Evolutionary conservation across 1,284 basidiomycete genomes (phyloP).

Genomic region (Cutaneotrichosporon cavernicola): DNA sequence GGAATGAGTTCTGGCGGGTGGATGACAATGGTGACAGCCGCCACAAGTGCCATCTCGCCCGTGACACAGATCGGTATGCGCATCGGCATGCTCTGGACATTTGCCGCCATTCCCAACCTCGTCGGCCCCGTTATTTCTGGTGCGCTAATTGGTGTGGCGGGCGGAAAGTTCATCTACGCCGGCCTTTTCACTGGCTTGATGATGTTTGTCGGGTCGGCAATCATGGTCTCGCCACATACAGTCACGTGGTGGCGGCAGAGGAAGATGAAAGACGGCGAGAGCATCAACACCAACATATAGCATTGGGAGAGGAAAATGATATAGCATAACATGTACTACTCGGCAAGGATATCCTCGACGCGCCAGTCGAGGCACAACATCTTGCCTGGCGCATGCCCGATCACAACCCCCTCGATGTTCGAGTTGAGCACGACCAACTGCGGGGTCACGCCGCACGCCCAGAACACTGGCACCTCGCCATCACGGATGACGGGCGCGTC

Average conservation of each 20-base stretch:
- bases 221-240: not conserved
- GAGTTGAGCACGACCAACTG: constrained; percentile 29
- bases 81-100: constrained; percentile 45
- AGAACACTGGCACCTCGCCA: constrained; percentile 46
- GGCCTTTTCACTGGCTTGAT: constrained; percentile 38
- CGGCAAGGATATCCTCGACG: constrained; percentile 22
- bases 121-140: constrained; percentile 45
- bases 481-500: constrained; percentile 30
- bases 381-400: constrained; percentile 42
- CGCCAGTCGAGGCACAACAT: constrained; percentile 39
- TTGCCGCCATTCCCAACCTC: constrained; percentile 36
- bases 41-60: constrained; percentile 42
- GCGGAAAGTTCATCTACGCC: constrained; percentile 12
- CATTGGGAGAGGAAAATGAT: not conserved
- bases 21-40: constrained; percentile 46
- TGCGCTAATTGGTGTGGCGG: constrained; percentile 25
- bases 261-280: not conserved
- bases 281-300: not conserved
- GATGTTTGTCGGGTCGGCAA: constrained; percentile 17
- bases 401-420: constrained; percentile 29
- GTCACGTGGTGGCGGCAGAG: not conserved
- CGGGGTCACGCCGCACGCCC: constrained; percentile 46
- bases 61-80: constrained; percentile 47
- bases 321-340: not conserved
- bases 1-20: constrained; percentile 42